phyloP scores from a whole-genome alignment of 192 early-diverging fungal genomes.

The Linnemannia hyalina region DNA sequence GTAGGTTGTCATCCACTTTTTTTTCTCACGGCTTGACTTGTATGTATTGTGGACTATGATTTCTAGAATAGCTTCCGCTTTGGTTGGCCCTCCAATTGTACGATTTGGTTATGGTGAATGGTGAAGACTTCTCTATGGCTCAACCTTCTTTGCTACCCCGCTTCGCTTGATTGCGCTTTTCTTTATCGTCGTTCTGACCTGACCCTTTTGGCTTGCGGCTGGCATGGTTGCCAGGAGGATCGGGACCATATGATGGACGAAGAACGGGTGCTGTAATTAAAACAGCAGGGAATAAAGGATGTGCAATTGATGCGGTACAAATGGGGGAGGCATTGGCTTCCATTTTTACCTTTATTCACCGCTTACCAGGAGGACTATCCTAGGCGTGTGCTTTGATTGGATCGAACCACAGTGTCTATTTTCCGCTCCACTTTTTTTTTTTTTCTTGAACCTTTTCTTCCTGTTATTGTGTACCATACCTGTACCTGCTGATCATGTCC shows the following conservation, averaged over 20 bases:
- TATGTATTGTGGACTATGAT: not conserved
- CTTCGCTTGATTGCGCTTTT: not conserved
- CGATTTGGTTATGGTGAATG: not conserved
- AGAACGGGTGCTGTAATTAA: not conserved
- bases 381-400: not conserved
- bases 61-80: not conserved
- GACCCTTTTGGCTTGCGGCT: not conserved
- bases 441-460: not conserved
- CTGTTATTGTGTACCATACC: not conserved
- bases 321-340: constrained; percentile 3
- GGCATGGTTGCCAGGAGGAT: not conserved
- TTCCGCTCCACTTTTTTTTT: not conserved
- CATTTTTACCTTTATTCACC: not conserved
- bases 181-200: not conserved
- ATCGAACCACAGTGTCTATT: not conserved
- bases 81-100: not conserved
- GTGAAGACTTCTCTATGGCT: not conserved
- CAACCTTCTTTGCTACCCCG: constrained; percentile 4
- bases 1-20: not conserved
- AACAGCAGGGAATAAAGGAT: not conserved
- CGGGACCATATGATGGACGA: not conserved
- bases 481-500: not conserved
- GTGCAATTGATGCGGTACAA: not conserved
- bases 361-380: not conserved
- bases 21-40: not conserved